Conservation (phyloP, 2,329 filamentous ascomycete species). For the Eutypa lata region DNA sequence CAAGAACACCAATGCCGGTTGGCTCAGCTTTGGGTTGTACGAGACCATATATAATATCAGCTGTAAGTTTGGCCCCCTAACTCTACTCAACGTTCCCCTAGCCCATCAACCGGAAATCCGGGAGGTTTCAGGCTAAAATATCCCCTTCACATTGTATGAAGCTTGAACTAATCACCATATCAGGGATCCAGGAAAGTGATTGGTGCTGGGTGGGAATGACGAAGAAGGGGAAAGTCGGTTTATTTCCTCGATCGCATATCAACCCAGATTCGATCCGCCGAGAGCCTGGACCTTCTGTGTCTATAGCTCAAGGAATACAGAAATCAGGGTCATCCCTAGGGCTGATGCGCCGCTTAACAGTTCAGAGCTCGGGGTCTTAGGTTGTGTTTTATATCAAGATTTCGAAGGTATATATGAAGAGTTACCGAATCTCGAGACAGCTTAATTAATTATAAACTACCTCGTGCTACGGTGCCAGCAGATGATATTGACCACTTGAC, state of each 20-base stretch:
- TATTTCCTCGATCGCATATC: constrained; percentile 50
- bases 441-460: too few species aligned
- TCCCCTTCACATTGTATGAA: background rate
- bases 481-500: too few species aligned
- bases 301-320: background rate
- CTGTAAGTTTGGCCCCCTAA: constrained; percentile 37
- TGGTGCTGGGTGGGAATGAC: constrained; percentile 58
- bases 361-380: background rate
- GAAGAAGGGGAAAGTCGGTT: constrained; percentile 48
- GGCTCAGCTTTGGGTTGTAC: constrained; percentile 39
- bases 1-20: constrained; percentile 26
- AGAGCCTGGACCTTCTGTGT: constrained; percentile 9
- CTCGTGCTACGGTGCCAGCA: too few species aligned
- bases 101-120: too few species aligned
- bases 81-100: too few species aligned
- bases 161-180: constrained; percentile 1
- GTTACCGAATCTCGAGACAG: too few species aligned
- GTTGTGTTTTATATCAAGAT: too few species aligned
- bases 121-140: too few species aligned
- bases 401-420: background rate
- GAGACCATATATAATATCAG: constrained; percentile 48
- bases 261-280: constrained; percentile 44
- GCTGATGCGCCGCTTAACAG: background rate
- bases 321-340: background rate
- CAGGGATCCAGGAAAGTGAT: constrained; percentile 44